These are phyloP conservation scores for Mycosphaerella sp. DNA, from an alignment of 2,329 filamentous ascomycete species.

Conservation along the genomic window DNA sequence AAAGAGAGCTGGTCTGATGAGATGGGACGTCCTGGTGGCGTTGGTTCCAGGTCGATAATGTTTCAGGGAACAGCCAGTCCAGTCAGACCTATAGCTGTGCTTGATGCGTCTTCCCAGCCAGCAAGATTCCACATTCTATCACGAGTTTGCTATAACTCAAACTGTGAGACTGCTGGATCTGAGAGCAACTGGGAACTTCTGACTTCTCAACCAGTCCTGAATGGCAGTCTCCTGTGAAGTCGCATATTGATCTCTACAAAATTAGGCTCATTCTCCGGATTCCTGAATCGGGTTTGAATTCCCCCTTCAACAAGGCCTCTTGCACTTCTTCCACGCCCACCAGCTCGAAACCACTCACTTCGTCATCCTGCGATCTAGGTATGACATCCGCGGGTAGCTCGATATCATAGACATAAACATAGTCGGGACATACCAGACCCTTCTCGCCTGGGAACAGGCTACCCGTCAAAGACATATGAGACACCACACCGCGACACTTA, in stretches of 20 bases:
- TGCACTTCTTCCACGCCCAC: conserved; percentile 68
- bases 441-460: conserved; percentile 69
- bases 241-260: conserved; percentile 67
- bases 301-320: conserved; percentile 58
- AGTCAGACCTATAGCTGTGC: too few species aligned
- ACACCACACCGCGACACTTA: conserved; percentile 60
- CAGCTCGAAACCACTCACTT: conserved; percentile 77
- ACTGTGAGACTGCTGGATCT: too few species aligned
- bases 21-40: too few species aligned
- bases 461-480: conserved; percentile 76
- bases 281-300: conserved; percentile 92
- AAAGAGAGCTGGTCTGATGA: conserved; percentile 13
- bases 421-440: conserved; percentile 78
- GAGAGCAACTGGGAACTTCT: neutral
- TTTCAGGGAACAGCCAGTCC: too few species aligned
- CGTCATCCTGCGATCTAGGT: conserved; percentile 74
- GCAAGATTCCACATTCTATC: too few species aligned
- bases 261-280: conserved; percentile 66
- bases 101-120: too few species aligned
- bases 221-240: conserved; percentile 71
- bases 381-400: conserved; percentile 62
- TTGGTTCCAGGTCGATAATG: neutral
- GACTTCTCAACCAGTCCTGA: conserved; percentile 43
- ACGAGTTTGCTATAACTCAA: too few species aligned
- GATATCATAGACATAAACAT: conserved; percentile 84